Evolutionary conservation across 176 grass and related monocot genomes (phyloP).

Genomic region (Oryza officinalis): DNA sequence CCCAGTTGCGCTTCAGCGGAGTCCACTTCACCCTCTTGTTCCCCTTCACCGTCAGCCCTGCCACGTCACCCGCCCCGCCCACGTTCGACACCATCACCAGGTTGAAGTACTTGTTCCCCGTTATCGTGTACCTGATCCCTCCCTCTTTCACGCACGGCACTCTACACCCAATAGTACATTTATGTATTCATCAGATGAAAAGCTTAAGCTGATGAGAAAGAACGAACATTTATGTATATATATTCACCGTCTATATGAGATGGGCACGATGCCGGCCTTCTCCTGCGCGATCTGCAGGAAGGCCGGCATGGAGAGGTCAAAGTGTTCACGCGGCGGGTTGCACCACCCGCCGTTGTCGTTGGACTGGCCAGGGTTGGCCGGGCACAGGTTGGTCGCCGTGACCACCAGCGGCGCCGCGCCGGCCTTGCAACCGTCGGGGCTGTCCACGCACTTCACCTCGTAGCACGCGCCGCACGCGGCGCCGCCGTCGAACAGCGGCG

Average conservation of each 20-base stretch:
- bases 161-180: background rate
- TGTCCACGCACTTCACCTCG: slow-evolving; percentile 68
- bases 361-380: slow-evolving; percentile 36
- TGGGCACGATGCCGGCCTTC: slow-evolving; percentile 72
- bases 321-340: slow-evolving; percentile 75
- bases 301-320: slow-evolving; percentile 70
- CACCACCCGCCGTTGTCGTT: slow-evolving; percentile 64
- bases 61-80: slow-evolving; percentile 69
- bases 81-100: slow-evolving; percentile 63
- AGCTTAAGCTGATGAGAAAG: too few species aligned
- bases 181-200: too few species aligned
- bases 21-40: slow-evolving; percentile 63
- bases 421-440: slow-evolving; percentile 56
- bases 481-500: slow-evolving; percentile 54
- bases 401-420: slow-evolving; percentile 36
- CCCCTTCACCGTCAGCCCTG: slow-evolving; percentile 57
- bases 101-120: slow-evolving; percentile 74
- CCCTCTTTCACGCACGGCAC: slow-evolving; percentile 59
- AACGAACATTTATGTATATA: too few species aligned
- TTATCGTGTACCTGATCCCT: slow-evolving; percentile 64
- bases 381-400: slow-evolving; percentile 69
- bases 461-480: slow-evolving; percentile 75
- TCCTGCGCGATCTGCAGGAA: slow-evolving; percentile 70
- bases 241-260: slow-evolving; percentile 44
- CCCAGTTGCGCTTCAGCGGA: slow-evolving; percentile 69